Conservation (phyloP, 164 flowering plant genomes). For the Warburgia ugandensis region DNA sequence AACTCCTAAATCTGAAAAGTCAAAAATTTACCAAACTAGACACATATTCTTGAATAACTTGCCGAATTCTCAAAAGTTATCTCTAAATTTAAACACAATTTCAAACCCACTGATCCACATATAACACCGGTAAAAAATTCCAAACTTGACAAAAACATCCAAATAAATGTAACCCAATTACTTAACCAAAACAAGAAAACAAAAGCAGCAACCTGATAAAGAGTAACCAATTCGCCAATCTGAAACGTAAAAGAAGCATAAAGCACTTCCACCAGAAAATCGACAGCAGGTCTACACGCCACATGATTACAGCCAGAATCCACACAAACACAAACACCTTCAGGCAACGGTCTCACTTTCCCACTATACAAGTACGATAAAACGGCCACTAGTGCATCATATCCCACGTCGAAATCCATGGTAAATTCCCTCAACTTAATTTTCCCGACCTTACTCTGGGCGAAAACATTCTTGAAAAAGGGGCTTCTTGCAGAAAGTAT, state of each 20-base stretch:
- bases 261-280: slow-evolving; percentile 59
- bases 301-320: slow-evolving; percentile 61
- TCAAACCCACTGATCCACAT: too few species aligned
- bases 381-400: slow-evolving; percentile 48
- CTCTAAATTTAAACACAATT: too few species aligned
- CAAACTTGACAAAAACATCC: neutral
- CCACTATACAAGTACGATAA: slow-evolving; percentile 67
- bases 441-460: slow-evolving; percentile 21
- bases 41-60: too few species aligned
- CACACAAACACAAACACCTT: slow-evolving; percentile 51
- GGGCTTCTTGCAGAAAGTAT: slow-evolving; percentile 51
- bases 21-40: too few species aligned
- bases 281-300: slow-evolving; percentile 61
- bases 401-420: slow-evolving; percentile 50
- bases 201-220: slow-evolving; percentile 51
- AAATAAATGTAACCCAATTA: neutral
- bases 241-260: slow-evolving; percentile 55
- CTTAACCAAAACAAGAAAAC: neutral
- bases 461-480: slow-evolving; percentile 43
- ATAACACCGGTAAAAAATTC: too few species aligned
- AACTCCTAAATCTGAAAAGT: too few species aligned
- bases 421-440: slow-evolving; percentile 50
- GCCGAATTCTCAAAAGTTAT: too few species aligned
- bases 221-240: slow-evolving; percentile 50
- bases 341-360: slow-evolving; percentile 32